Evolutionary conservation across 306 rosid genomes (phyloP).

Genomic region (Pueraria montana): DNA sequence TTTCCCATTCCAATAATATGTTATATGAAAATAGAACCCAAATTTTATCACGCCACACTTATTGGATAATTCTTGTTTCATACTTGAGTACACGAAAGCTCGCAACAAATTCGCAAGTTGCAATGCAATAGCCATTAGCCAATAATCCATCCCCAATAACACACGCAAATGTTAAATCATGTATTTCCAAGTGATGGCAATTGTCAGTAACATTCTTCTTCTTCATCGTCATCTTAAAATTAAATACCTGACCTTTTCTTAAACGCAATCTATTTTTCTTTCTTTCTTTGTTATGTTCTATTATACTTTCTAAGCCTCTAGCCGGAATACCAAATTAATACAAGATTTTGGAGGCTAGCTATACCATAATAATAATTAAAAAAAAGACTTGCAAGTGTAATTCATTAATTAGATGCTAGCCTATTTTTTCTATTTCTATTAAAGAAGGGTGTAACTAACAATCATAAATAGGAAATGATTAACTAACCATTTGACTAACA

Average conservation of each 20-base stretch:
- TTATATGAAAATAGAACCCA: too few species aligned
- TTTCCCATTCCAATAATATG: too few species aligned
- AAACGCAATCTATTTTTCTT: constrained; percentile 6
- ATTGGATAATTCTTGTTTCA: background rate
- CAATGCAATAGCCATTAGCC: background rate
- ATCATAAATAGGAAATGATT: background rate
- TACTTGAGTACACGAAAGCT: constrained; percentile 21
- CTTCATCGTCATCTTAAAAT: background rate
- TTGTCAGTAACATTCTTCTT: background rate
- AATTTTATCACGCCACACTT: too few species aligned
- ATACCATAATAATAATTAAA: background rate
- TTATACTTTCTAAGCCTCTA: background rate
- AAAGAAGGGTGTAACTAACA: background rate
- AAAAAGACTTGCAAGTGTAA: background rate
- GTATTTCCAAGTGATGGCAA: background rate
- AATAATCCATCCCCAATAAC: background rate
- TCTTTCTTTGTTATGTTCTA: background rate
- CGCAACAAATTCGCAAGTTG: background rate
- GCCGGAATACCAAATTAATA: background rate
- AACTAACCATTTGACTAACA: background rate
- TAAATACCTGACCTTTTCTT: background rate
- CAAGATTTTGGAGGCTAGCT: background rate
- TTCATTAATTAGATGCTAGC: background rate
- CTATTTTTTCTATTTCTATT: background rate
- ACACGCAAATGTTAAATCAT: constrained; percentile 2